A percentile compares a stretch with the other conserved stretches of the same genome.
phyloP scores from a whole-genome alignment of 805 yeast genomes.

The Spathaspora sp. region DNA sequence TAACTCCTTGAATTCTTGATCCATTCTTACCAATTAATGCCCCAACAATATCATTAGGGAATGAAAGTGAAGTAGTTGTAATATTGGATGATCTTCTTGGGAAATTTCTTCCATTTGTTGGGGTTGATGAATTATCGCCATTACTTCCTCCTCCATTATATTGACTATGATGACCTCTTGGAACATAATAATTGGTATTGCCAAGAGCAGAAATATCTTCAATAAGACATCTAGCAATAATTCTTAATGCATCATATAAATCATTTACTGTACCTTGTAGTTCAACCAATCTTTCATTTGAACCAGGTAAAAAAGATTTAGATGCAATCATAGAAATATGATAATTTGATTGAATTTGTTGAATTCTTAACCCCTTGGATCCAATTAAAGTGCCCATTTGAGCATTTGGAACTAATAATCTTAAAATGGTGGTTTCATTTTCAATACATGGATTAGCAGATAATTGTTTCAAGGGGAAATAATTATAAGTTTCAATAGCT shows the following conservation, averaged over 20 bases:
- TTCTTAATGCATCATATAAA: slow-evolving; percentile 53
- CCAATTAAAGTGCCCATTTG: slow-evolving; percentile 92
- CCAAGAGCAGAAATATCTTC: slow-evolving; percentile 70
- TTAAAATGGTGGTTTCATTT: slow-evolving; percentile 51
- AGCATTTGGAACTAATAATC: slow-evolving; percentile 75
- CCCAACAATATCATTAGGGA: slow-evolving; percentile 83
- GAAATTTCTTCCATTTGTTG: not conserved
- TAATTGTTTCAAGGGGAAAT: slow-evolving; percentile 58
- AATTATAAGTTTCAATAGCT: slow-evolving; percentile 39
- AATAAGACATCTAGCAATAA: slow-evolving; percentile 65
- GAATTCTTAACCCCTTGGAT: slow-evolving; percentile 75
- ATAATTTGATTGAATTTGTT: slow-evolving; percentile 65
- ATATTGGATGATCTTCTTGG: slow-evolving; percentile 2
- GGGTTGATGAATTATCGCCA: not conserved
- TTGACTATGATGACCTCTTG: slow-evolving; percentile 23
- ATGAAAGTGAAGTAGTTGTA: slow-evolving; percentile 43
- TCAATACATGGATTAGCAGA: slow-evolving; percentile 49
- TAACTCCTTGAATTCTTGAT: slow-evolving; percentile 78
- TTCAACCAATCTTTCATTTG: slow-evolving; percentile 84
- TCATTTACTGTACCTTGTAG: slow-evolving; percentile 73
- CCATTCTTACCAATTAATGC: slow-evolving; percentile 88
- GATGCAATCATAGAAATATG: slow-evolving; percentile 83
- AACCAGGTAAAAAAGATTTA: slow-evolving; percentile 74
- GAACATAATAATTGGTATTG: slow-evolving; percentile 63
- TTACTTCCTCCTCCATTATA: slow-evolving; percentile 3